Percentiles rank a stretch among this genome's conserved stretches.
phyloP scores from a whole-genome alignment of 108 stramenopile species.

The Nitzschia putrida region DNA sequence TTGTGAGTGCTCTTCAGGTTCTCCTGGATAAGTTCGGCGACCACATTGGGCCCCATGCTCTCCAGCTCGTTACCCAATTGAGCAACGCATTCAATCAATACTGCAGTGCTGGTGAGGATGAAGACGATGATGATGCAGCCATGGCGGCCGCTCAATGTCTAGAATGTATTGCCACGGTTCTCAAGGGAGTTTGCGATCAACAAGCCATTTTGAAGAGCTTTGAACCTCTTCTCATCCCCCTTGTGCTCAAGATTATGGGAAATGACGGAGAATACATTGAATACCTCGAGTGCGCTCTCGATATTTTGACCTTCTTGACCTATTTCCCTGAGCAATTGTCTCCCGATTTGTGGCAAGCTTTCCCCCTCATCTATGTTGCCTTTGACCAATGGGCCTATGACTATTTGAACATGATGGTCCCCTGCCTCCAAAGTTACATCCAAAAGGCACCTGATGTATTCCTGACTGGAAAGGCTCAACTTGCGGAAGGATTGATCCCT shows the following conservation, averaged over 20 bases:
- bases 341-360: constrained; percentile 88
- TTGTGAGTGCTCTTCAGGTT: constrained; percentile 90
- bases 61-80: constrained; percentile 88
- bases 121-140: constrained; percentile 96
- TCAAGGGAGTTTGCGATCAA: constrained; percentile 83
- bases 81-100: constrained; percentile 88
- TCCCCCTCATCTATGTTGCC: constrained; percentile 88
- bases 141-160: constrained; percentile 96
- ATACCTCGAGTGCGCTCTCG: constrained; percentile 91
- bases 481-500: constrained; percentile 58
- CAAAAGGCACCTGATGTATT: constrained; percentile 79
- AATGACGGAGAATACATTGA: constrained; percentile 93
- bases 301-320: constrained; percentile 92
- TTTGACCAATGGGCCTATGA: constrained; percentile 96
- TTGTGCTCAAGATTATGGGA: constrained; percentile 83
- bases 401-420: constrained; percentile 92
- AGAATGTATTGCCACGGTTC: constrained; percentile 93
- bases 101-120: constrained; percentile 88
- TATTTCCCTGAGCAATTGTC: constrained; percentile 88
- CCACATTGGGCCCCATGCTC: constrained; percentile 92
- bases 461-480: constrained; percentile 54
- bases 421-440: constrained; percentile 93
- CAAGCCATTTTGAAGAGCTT: constrained; percentile 76
- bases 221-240: constrained; percentile 89
- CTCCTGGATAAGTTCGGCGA: constrained; percentile 93